Evolutionary conservation across 2,329 filamentous ascomycete genomes (phyloP).

Genomic region (Cladobotryum protrusum): DNA sequence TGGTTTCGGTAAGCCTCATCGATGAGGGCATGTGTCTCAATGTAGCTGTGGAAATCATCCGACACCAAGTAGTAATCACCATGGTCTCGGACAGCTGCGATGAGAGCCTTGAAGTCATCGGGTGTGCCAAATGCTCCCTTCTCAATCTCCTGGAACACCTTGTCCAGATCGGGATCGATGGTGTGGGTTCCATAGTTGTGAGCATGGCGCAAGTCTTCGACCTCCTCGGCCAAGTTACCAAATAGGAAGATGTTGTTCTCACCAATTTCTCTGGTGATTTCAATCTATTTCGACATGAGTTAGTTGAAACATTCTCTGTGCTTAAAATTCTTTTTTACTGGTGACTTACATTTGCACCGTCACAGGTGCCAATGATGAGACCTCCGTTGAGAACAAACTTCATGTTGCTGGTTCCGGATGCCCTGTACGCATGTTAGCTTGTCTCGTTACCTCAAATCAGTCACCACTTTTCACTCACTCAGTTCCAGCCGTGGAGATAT

Average conservation of each 20-base stretch:
- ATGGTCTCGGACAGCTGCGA: conserved; percentile 81
- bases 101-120: conserved; percentile 71
- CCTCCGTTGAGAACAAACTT: conserved; percentile 98
- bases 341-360: conserved; percentile 82
- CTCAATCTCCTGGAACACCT: conserved; percentile 81
- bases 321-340: background rate
- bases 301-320: background rate
- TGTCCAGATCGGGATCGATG: conserved; percentile 68
- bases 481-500: conserved; percentile 96
- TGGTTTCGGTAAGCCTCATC: conserved; percentile 89
- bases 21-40: conserved; percentile 83
- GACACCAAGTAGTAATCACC: conserved; percentile 97
- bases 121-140: conserved; percentile 74
- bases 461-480: conserved; percentile 47
- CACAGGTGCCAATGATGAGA: conserved; percentile 94
- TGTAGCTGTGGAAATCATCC: conserved; percentile 93
- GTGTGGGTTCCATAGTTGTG: conserved; percentile 79
- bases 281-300: conserved; percentile 50
- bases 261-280: conserved; percentile 94
- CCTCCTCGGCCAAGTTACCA: conserved; percentile 90
- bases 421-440: conserved; percentile 31
- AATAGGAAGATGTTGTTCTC: conserved; percentile 99
- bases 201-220: conserved; percentile 87
- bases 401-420: conserved; percentile 93
- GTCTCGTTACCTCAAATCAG: background rate